Percentiles rank a stretch among this genome's conserved stretches.
These are phyloP conservation scores for Tardiomyces depauwii DNA, from an alignment of 1,139 yeast species.

Conservation along the genomic window DNA sequence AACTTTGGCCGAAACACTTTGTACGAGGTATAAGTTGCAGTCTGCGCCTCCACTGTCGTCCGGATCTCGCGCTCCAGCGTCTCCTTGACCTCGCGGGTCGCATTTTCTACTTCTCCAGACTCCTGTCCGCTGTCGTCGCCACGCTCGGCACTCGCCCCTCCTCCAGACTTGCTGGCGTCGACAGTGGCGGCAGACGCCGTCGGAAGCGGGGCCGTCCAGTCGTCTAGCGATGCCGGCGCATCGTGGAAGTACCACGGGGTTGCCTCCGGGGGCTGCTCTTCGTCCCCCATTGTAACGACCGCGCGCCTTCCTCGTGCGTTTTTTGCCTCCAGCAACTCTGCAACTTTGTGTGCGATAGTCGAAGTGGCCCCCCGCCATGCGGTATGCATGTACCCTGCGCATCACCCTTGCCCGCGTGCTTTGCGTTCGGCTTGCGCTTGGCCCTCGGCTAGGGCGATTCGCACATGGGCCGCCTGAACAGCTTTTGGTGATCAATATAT, in stretches of 20 bases:
- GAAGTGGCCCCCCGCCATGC: too few relatives aligned
- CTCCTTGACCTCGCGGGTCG: neutral
- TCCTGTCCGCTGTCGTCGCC: neutral
- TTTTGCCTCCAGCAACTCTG: too few relatives aligned
- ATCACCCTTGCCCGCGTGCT: too few relatives aligned
- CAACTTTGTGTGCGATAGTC: too few relatives aligned
- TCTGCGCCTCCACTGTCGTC: neutral
- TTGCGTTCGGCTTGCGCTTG: too few relatives aligned
- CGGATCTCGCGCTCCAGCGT: neutral
- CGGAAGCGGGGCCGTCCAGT: constrained; percentile 27
- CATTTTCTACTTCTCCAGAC: neutral
- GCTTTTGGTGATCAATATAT: too few relatives aligned
- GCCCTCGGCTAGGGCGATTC: too few relatives aligned
- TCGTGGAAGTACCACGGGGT: constrained; percentile 28
- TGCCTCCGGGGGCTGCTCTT: neutral
- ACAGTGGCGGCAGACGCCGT: constrained; percentile 10
- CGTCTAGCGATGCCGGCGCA: constrained; percentile 26
- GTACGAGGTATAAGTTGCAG: neutral
- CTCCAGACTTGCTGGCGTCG: constrained; percentile 1
- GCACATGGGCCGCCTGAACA: too few relatives aligned
- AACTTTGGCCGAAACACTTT: constrained; percentile 3
- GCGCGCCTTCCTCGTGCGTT: too few relatives aligned
- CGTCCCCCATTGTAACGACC: neutral
- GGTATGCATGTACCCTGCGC: too few relatives aligned
- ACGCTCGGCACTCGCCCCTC: neutral